Evolutionary conservation across 2,329 filamentous ascomycete genomes (phyloP).

Genomic region (Achaetomium macrosporum): DNA sequence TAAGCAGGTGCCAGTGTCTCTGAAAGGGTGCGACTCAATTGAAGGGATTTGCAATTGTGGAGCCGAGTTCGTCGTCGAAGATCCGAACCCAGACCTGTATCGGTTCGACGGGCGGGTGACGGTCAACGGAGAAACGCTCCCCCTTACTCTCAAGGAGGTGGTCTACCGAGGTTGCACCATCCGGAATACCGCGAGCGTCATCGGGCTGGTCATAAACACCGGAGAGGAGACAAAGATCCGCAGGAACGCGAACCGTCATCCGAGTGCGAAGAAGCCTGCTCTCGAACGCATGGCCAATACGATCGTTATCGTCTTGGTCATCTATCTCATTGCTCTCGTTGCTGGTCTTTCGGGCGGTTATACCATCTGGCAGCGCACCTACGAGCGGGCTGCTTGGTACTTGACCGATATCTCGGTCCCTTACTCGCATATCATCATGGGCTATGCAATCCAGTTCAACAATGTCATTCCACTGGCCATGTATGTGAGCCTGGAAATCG

Average conservation of each 20-base stretch:
- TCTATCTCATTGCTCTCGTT: constrained; percentile 68
- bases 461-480: constrained; percentile 90
- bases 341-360: constrained; percentile 76
- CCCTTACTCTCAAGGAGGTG: constrained; percentile 72
- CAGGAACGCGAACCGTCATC: constrained; percentile 83
- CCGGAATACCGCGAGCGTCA: constrained; percentile 67
- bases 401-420: constrained; percentile 55
- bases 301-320: constrained; percentile 48
- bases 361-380: constrained; percentile 59
- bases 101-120: constrained; percentile 64
- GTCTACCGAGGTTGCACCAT: constrained; percentile 77
- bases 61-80: constrained; percentile 62
- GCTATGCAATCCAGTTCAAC: constrained; percentile 92
- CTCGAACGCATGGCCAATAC: constrained; percentile 74
- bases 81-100: constrained; percentile 68
- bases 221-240: constrained; percentile 95
- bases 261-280: constrained; percentile 12
- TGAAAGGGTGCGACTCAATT: constrained; percentile 47
- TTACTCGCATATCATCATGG: constrained; percentile 69
- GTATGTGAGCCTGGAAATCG: constrained; percentile 89
- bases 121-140: constrained; percentile 53
- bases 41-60: constrained; percentile 46
- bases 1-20: constrained; percentile 58
- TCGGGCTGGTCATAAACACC: constrained; percentile 80
- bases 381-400: constrained; percentile 68